Base-by-base conservation (phyloP, 2,329 filamentous ascomycete species). In the Nemania diffusa region DNA sequence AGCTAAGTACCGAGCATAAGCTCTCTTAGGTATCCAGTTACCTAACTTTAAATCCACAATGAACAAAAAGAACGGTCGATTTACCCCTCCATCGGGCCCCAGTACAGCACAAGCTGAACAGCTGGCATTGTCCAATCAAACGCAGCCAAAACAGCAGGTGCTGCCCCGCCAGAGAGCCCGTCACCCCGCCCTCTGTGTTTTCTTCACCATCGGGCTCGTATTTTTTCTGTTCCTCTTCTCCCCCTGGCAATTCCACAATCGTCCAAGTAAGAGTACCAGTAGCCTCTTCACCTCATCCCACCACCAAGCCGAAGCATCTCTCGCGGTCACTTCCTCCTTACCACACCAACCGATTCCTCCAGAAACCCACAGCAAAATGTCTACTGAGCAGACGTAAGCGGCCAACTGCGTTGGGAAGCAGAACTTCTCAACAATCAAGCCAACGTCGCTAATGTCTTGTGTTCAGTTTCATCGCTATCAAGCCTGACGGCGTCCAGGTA, bases 401-500 rank as follows among this genome's bases (percentile, higher is more conserved):
- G 17, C 20, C 32, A 2, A 24, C 59, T 20, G 9, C 50, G 11
- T 26, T 15, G 7, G 5, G 17, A 46, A 17, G 34, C 13, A 42
- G n/a, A 67, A 42, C 17, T n/a, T 50, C 5, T 4, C n/a, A 1
- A 48, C 26, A 15, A 27, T 13, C 2, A 7, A 1, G 27, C 29
- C 22, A 11, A 20, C 22, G 37, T 24, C 32, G 32, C 71, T 70
- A 56, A 72, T 58, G 15, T 60, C 22, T 20, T 11, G 8, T 46
- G 26, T 57, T 76, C 79, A 98, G 95, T 87, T 98, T 98, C 92
- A 98, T 98, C 89, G 96, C 96, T 82, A 93, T 99, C 90, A 99
- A 99, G 94, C 96, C 95, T 78, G 96, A 98, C 86, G 96, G 96
- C 84, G 96, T 98, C 86, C 96, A 97, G 91, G 94, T 97, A 91